Evolutionary conservation across 1,139 yeast species (phyloP).

Genomic region (Debaryomyces subglobosus): DNA sequence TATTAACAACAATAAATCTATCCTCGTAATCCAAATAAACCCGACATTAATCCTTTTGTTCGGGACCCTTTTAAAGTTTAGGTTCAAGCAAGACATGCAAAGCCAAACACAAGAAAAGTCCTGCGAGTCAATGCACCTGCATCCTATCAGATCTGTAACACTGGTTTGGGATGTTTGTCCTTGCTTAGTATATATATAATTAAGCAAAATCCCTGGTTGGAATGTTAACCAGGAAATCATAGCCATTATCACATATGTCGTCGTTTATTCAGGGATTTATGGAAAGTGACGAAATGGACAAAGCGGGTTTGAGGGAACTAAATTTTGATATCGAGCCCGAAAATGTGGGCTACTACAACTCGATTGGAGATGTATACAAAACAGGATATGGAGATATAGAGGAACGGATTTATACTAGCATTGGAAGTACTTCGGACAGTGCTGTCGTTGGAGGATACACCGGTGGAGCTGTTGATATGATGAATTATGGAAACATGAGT

Average conservation of each 20-base stretch:
- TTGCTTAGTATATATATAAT: neutral
- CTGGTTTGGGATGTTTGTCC: neutral
- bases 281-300: neutral
- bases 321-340: conserved; percentile 6
- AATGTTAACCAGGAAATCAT: neutral
- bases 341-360: neutral
- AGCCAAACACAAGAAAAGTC: neutral
- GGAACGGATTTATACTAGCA: neutral
- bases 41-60: neutral
- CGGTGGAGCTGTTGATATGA: neutral
- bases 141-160: conserved; percentile 1
- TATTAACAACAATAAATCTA: neutral
- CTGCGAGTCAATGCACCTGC: conserved; percentile 4
- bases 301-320: neutral
- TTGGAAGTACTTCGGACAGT: neutral
- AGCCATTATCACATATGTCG: conserved; percentile 1
- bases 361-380: neutral
- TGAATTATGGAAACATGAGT: neutral
- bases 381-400: neutral
- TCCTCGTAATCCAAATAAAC: neutral
- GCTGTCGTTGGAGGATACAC: neutral
- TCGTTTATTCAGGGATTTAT: conserved; percentile 5
- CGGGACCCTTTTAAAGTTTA: conserved; percentile 7
- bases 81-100: neutral
- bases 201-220: conserved; percentile 2